Evolutionary conservation across 768 basidiomycete genomes (phyloP), one percentile per base, ranked within the genome.

Genomic region (Dentipellis fragilis): DNA sequence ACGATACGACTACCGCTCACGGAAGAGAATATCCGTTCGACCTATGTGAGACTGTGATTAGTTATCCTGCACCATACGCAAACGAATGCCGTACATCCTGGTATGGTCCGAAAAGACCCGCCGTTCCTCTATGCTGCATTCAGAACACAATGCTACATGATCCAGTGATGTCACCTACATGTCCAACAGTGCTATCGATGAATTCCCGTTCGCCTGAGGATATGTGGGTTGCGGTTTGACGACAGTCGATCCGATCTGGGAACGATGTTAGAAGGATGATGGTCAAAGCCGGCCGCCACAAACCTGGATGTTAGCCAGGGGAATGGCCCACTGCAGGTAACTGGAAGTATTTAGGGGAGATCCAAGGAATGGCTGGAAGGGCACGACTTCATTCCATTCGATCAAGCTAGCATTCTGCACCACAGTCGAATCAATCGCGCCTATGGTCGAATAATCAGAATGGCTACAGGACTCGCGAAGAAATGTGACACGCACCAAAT

Each of bases 291-390:
- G 49, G 23, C 58, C 38, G 23, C 14, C 23, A 49, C 48, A 10
- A 60, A 88, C 87, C 45, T 75, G 70, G 48, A 89, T 73, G 21
- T 69, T 69, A 1, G 75, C 68, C 42, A 90, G 64, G 2, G 79
- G 79, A 57, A 89, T 80, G 0, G 79, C 79, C 89, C 89, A 91
- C 57, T 84, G 81, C 47, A 91, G 70, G 60, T 90, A 90, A 59
- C 83, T 84, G 3, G 88, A 83, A 12, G 73, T 66, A 58, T 80
- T 84, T 58, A 70, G 78, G 59, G 80, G 78, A 4, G 71, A 66
- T 6, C 72, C 76, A 16, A 35, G 16, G 39, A 86, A 71, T 4
- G 89, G 89, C 17, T 81, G 73, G 63, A 91, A 91, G 11, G 88
- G 78, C 14, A 83, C 79, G 1, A 91, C 85, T 42, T 80, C 76